Percentiles rank a stretch among this genome's conserved stretches.
Conservation (phyloP, 2,329 filamentous ascomycete genomes). For the Pochonia chlamydosporia region DNA sequence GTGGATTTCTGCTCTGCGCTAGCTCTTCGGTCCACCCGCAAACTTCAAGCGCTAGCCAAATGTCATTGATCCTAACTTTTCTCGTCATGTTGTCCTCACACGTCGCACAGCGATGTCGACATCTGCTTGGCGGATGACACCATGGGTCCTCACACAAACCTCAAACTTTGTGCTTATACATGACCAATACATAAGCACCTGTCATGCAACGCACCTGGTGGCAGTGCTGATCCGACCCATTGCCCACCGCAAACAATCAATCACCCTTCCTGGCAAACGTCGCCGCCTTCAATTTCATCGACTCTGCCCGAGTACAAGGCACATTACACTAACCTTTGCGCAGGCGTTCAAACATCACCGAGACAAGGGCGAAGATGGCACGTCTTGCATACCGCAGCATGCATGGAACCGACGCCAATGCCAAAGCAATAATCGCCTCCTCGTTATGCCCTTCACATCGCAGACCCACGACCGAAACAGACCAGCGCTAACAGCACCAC, state of each 20-base stretch:
- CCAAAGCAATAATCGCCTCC: not conserved
- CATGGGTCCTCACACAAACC: not conserved
- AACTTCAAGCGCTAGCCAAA: too few species aligned
- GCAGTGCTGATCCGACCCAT: too few species aligned
- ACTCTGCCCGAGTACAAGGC: too few species aligned
- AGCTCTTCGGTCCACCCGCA: too few species aligned
- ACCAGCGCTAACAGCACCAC: not conserved
- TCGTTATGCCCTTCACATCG: not conserved
- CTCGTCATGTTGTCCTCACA: not conserved
- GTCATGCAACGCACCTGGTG: too few species aligned
- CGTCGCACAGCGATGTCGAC: conserved; percentile 7
- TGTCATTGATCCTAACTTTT: not conserved
- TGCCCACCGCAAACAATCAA: too few species aligned
- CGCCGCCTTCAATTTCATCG: not conserved
- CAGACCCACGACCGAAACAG: not conserved
- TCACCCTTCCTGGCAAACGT: not conserved
- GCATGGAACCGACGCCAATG: not conserved
- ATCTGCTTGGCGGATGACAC: conserved; percentile 8
- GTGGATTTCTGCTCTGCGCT: not conserved
- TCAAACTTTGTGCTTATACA: too few species aligned
- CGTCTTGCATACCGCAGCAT: not conserved
- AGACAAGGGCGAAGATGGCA: not conserved
- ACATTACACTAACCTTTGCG: too few species aligned
- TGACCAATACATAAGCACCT: too few species aligned
- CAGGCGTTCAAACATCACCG: not conserved